These are phyloP conservation scores for Kodamaea kakaduensis DNA, from an alignment of 805 yeast species.

Conservation along the genomic window DNA sequence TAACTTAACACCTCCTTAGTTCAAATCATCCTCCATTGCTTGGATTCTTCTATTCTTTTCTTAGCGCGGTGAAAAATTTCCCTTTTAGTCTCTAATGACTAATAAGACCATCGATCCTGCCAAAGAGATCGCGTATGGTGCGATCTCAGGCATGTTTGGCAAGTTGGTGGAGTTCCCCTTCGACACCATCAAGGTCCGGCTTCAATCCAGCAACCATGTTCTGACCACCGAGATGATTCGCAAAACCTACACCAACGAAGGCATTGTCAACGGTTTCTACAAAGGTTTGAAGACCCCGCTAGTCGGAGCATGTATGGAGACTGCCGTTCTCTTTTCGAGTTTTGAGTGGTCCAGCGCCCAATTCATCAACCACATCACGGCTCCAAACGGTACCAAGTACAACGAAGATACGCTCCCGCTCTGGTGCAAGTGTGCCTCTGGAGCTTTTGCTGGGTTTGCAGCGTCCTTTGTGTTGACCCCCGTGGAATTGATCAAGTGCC, in stretches of 20 bases:
- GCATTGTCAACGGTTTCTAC: slow-evolving; percentile 68
- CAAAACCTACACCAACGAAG: slow-evolving; percentile 64
- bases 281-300: slow-evolving; percentile 78
- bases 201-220: slow-evolving; percentile 53
- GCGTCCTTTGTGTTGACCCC: slow-evolving; percentile 88
- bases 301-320: slow-evolving; percentile 87
- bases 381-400: slow-evolving; percentile 3
- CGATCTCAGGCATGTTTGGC: slow-evolving; percentile 75
- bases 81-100: not conserved
- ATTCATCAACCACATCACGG: slow-evolving; percentile 28
- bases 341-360: slow-evolving; percentile 40
- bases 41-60: not conserved
- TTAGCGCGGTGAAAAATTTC: slow-evolving; percentile 3
- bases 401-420: slow-evolving; percentile 32
- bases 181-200: slow-evolving; percentile 85
- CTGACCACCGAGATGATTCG: slow-evolving; percentile 66
- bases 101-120: slow-evolving; percentile 14
- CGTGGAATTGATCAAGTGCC: slow-evolving; percentile 86
- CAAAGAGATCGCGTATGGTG: slow-evolving; percentile 47
- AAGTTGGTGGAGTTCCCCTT: slow-evolving; percentile 88
- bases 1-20: too few relatives aligned
- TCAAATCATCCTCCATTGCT: too few relatives aligned
- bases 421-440: slow-evolving; percentile 54
- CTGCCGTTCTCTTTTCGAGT: slow-evolving; percentile 70
- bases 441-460: slow-evolving; percentile 77